Evolutionary conservation across 2,329 filamentous ascomycete genomes (phyloP).

Genomic region (Pseudocercospora musae): DNA sequence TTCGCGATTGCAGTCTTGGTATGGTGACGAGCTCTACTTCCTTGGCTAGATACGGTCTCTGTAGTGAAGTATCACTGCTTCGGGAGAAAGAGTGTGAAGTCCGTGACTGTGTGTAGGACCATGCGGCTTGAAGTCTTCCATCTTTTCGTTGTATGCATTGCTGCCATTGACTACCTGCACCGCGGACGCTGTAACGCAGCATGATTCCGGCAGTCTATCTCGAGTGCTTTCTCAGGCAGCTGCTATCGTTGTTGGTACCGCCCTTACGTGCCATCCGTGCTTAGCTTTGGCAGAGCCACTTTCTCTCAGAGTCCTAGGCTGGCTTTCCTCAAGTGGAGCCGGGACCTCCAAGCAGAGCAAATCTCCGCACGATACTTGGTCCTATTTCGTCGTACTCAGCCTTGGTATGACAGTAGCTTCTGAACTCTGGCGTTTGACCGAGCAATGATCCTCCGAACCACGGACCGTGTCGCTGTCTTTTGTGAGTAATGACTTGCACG

Average conservation of each 20-base stretch:
- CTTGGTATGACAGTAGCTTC: conserved; percentile 90
- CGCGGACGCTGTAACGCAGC: neutral
- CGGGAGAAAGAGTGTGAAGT: too few species aligned
- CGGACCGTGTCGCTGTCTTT: conserved; percentile 92
- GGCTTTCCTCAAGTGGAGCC: conserved; percentile 61
- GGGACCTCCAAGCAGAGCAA: conserved; percentile 87
- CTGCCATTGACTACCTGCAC: neutral
- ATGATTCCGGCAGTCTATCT: neutral
- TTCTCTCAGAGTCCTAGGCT: neutral
- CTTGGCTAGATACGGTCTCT: too few species aligned
- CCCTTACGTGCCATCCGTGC: neutral
- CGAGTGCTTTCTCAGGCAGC: neutral
- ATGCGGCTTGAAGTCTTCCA: neutral
- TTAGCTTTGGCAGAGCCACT: neutral
- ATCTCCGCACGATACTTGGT: conserved; percentile 90
- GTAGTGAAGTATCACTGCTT: too few species aligned
- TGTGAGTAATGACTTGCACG: conserved; percentile 95
- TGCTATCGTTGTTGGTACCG: neutral
- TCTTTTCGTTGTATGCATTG: neutral
- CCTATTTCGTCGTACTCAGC: conserved; percentile 88
- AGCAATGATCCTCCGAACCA: conserved; percentile 98
- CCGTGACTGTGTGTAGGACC: neutral
- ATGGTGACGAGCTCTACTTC: too few species aligned
- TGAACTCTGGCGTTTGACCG: conserved; percentile 96
- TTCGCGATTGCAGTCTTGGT: neutral